phyloP scores from a whole-genome alignment of 1,139 yeast species.

The Barnettozyma hawaiiensis region DNA sequence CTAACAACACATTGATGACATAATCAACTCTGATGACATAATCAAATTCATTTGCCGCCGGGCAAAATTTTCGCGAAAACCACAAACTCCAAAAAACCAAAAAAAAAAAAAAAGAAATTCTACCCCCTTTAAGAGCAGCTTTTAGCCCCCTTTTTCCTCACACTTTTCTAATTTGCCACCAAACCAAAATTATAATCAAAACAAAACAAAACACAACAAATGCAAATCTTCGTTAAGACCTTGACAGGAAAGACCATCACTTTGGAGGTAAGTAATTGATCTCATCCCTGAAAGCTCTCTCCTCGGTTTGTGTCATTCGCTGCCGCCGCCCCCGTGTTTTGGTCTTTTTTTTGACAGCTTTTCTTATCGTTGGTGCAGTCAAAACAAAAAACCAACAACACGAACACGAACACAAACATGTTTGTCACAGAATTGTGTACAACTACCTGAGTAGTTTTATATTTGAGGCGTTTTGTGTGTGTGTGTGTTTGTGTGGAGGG shows the following conservation, averaged over 20 bases:
- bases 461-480: background rate
- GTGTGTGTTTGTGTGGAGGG: slow-evolving; percentile 48
- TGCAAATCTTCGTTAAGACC: slow-evolving; percentile 52
- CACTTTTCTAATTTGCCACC: background rate
- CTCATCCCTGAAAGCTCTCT: background rate
- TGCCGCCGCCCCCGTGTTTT: background rate
- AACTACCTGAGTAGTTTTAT: background rate
- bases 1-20: too few relatives aligned
- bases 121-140: background rate
- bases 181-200: slow-evolving; percentile 13
- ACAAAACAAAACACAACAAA: slow-evolving; percentile 14
- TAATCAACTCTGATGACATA: background rate
- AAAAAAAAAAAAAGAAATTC: background rate
- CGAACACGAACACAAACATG: too few relatives aligned
- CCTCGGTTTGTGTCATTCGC: slow-evolving; percentile 14
- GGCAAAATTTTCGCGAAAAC: background rate
- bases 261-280: slow-evolving; percentile 30
- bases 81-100: too few relatives aligned
- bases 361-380: slow-evolving; percentile 4
- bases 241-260: slow-evolving; percentile 40
- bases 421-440: too few relatives aligned
- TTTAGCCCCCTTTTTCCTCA: slow-evolving; percentile 4
- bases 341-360: slow-evolving; percentile 9
- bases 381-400: too few relatives aligned
- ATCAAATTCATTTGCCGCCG: too few relatives aligned